Evolutionary conservation across 352 stramenopile species (phyloP), one percentile per base, ranked within the genome.

Genomic region (Phytopythium aichiense): DNA sequence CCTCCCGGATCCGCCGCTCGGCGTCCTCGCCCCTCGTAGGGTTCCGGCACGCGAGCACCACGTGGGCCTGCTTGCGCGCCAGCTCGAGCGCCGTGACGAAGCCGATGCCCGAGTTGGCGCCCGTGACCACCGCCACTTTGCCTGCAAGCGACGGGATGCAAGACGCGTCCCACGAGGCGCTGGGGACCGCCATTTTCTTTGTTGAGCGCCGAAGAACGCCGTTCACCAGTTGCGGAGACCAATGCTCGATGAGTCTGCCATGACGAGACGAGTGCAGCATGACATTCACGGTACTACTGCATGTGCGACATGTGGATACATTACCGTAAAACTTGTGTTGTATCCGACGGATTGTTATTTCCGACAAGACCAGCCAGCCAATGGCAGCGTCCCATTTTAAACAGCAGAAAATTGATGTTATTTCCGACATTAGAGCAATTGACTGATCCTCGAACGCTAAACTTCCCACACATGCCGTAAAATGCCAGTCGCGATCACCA

Each of bases 41-140:
- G 37, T 67, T 92, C 37, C 89, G 87, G 68, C 87, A 95, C n/a
- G 84, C 89, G 5, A 97, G 63, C 25, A 97, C 71, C n/a, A 97
- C 89, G 25, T 82, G 59, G 46, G 77, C 88, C 16, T 72, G 67
- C 51, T 85, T 79, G 49, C 78, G 57, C 9, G 74, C 85, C 52
- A 97, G 60, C 48, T 74, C 67, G 30, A 72, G 58, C 9, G 88
- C 76, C 2, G 86, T 92, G 61, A 82, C 72, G 52, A 84, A 92
- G n/a, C 88, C 90, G 62, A 97, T 91, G 1, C 90, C 88, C 23
- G 87, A 87, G 70, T 96, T 96, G 40, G 71, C 73, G 28, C 90
- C 90, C 1, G 90, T 96, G 42, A 97, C 74, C 58, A 96, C 69
- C 20, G 76, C 83, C 54, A 96, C 65, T 31, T 87, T 97, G 33